Percentiles rank a stretch among this genome's conserved stretches.
Conservation (phyloP, 257 asterid genomes). For the Cynanchum wilfordii region DNA sequence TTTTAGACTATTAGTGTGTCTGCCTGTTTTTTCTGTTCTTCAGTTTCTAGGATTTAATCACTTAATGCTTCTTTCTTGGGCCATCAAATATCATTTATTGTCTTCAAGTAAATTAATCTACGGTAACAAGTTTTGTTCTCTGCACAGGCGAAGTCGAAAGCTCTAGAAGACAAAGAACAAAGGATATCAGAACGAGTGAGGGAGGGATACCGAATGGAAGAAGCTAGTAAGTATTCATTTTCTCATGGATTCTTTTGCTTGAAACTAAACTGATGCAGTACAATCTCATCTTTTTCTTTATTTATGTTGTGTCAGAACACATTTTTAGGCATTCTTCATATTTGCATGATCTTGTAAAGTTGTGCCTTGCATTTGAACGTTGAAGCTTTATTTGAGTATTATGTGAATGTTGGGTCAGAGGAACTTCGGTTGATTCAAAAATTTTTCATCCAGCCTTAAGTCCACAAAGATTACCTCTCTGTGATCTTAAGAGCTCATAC, state of each 20-base stretch:
- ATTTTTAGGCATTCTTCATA: neutral
- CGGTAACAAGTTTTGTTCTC: slow-evolving; percentile 14
- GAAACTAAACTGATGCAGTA: neutral
- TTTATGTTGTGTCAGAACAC: neutral
- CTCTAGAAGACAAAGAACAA: slow-evolving; percentile 51
- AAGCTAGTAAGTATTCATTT: slow-evolving; percentile 53
- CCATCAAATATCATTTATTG: neutral
- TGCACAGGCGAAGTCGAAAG: slow-evolving; percentile 58
- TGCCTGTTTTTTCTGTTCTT: neutral
- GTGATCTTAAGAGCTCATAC: too few relatives aligned
- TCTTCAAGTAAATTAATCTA: slow-evolving; percentile 7
- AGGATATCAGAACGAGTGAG: slow-evolving; percentile 44
- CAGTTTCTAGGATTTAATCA: neutral
- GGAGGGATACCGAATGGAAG: slow-evolving; percentile 52
- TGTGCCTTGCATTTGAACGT: neutral
- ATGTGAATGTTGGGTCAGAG: neutral
- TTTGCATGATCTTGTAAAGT: neutral
- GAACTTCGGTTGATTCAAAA: neutral
- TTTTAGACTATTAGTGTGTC: neutral
- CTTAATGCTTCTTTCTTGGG: neutral
- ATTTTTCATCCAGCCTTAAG: neutral
- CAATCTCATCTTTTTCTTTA: slow-evolving; percentile 4
- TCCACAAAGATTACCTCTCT: neutral
- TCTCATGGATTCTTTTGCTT: slow-evolving; percentile 1
- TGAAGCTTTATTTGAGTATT: neutral